Percentiles rank a stretch among this genome's conserved stretches.
phyloP scores from a whole-genome alignment of 1,139 yeast species.

The Scheffersomyces insectosa region DNA sequence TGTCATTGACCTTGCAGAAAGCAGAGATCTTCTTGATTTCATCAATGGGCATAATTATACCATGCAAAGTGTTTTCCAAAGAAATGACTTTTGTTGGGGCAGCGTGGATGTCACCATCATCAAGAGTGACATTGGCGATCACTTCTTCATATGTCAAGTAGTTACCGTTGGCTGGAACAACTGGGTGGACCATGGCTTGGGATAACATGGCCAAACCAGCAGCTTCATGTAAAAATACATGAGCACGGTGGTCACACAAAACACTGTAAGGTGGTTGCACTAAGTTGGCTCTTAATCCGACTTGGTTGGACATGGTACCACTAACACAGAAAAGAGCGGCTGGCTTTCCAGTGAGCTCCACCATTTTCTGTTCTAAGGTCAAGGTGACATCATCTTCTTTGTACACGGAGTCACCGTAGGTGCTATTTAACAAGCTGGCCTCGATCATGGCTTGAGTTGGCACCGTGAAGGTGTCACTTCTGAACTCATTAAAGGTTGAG shows the following conservation, averaged over 20 bases:
- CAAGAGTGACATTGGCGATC: slow-evolving; percentile 40
- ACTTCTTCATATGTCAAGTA: slow-evolving; percentile 44
- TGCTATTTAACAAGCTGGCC: slow-evolving; percentile 29
- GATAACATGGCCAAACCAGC: slow-evolving; percentile 48
- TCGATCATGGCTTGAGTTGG: slow-evolving; percentile 78
- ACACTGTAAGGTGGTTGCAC: slow-evolving; percentile 48
- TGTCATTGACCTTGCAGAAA: slow-evolving; percentile 36
- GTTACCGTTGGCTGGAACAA: slow-evolving; percentile 37
- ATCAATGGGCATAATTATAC: slow-evolving; percentile 43
- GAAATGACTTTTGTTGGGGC: slow-evolving; percentile 50
- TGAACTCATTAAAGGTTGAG: slow-evolving; percentile 56
- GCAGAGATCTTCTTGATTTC: slow-evolving; percentile 39
- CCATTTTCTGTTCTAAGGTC: slow-evolving; percentile 35
- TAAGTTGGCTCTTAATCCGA: slow-evolving; percentile 41
- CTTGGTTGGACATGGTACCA: slow-evolving; percentile 49
- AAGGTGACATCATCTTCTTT: slow-evolving; percentile 42
- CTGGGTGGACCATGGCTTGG: slow-evolving; percentile 47
- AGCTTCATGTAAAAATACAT: slow-evolving; percentile 43
- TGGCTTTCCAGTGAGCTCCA: slow-evolving; percentile 39
- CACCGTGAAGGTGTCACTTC: slow-evolving; percentile 91
- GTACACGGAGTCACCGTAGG: slow-evolving; percentile 44
- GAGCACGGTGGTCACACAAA: slow-evolving; percentile 43
- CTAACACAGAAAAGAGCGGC: slow-evolving; percentile 46
- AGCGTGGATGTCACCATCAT: slow-evolving; percentile 48
- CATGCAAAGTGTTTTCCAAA: slow-evolving; percentile 49